Conservation (phyloP, 1,284 basidiomycete species). For the Malassezia globosa region DNA sequence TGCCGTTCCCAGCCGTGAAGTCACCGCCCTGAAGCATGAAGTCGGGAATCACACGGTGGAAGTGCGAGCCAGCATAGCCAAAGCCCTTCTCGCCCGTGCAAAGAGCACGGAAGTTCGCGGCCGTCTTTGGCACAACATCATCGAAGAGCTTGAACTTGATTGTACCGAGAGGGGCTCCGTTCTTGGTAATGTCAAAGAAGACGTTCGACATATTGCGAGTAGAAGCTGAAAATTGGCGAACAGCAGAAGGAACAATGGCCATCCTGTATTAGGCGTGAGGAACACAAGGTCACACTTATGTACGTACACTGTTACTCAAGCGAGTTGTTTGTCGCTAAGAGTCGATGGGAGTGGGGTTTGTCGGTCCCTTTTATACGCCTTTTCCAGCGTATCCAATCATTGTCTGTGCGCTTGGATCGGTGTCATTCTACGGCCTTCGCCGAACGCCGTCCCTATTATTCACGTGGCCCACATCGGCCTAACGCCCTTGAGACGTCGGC, state of each 20-base stretch:
- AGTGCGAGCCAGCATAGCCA: constrained; percentile 61
- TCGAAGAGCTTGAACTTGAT: constrained; percentile 38
- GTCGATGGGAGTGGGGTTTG: neutral
- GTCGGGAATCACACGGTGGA: constrained; percentile 56
- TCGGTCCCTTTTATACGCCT: constrained; percentile 4
- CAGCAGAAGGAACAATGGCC: constrained; percentile 28
- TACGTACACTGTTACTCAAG: constrained; percentile 7
- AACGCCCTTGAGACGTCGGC: no score
- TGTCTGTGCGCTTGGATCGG: constrained; percentile 7
- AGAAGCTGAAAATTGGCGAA: constrained; percentile 34
- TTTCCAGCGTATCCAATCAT: neutral
- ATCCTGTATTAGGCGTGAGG: constrained; percentile 17
- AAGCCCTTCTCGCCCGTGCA: constrained; percentile 64
- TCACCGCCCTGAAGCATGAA: constrained; percentile 63
- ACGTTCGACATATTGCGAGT: constrained; percentile 51
- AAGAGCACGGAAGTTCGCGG: constrained; percentile 50
- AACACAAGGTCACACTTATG: constrained; percentile 3
- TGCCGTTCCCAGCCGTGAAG: constrained; percentile 52
- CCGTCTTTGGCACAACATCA: constrained; percentile 31
- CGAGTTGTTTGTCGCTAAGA: neutral
- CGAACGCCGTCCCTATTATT: neutral
- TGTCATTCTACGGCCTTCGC: constrained; percentile 14
- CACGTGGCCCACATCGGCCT: neutral
- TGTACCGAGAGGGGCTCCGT: constrained; percentile 46
- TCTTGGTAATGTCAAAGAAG: constrained; percentile 59